A percentile compares a stretch with the other conserved stretches of the same genome.
These are phyloP conservation scores for Venturia pyrina DNA, from an alignment of 2,329 filamentous ascomycete species.

Conservation along the genomic window DNA sequence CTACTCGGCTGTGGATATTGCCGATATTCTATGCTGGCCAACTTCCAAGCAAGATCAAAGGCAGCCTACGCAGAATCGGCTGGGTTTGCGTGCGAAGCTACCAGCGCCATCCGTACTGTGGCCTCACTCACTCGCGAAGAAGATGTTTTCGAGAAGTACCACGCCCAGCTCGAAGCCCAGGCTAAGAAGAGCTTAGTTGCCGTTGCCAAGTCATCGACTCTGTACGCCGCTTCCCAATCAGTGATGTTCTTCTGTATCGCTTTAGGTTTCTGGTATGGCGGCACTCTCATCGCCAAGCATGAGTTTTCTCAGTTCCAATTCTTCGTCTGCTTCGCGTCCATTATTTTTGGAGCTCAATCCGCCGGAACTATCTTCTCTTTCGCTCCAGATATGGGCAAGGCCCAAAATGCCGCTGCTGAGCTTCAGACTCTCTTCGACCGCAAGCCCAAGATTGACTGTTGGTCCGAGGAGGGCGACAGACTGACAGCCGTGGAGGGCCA, in stretches of 20 bases:
- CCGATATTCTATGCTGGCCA: conserved; percentile 73
- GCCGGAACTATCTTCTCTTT: conserved; percentile 85
- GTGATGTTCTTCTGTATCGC: conserved; percentile 76
- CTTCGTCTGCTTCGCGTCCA: conserved; percentile 79
- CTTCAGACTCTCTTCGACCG: conserved; percentile 79
- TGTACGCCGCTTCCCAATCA: conserved; percentile 80
- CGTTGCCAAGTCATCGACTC: conserved; percentile 61
- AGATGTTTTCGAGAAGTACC: conserved; percentile 68
- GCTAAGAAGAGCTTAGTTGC: conserved; percentile 59
- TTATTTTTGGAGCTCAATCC: conserved; percentile 88
- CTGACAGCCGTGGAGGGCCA: conserved; percentile 59
- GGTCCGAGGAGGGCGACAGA: conserved; percentile 58
- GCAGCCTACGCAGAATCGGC: conserved; percentile 70
- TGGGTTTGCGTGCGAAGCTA: conserved; percentile 84
- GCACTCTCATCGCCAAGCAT: conserved; percentile 56
- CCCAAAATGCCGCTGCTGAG: conserved; percentile 69
- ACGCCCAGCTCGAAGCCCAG: conserved; percentile 54
- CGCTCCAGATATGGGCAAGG: conserved; percentile 87
- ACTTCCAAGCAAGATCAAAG: conserved; percentile 72
- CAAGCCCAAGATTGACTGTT: conserved; percentile 70
- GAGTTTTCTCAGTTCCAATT: conserved; percentile 79
- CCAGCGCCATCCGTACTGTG: conserved; percentile 86
- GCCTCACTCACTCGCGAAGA: conserved; percentile 79
- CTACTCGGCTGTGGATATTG: conserved; percentile 76
- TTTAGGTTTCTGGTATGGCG: conserved; percentile 88